Evolutionary conservation across 1,284 basidiomycete genomes (phyloP).

Genomic region (Heterobasidion irregulare): DNA sequence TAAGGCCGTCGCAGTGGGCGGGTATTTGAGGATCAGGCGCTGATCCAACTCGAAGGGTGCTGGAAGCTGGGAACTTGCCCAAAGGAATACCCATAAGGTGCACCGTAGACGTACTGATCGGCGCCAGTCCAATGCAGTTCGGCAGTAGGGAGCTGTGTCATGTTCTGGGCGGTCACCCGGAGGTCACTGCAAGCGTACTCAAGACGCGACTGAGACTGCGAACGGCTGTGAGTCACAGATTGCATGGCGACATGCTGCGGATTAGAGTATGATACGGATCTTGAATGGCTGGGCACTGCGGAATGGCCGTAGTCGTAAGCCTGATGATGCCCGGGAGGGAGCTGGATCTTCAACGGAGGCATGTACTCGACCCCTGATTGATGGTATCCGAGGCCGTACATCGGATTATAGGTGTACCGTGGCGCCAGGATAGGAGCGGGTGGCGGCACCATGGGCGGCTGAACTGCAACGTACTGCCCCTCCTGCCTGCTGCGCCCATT

Average conservation of each 20-base stretch:
- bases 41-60: slow-evolving; percentile 44
- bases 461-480: slow-evolving; percentile 60
- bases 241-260: slow-evolving; percentile 37
- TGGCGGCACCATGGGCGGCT: slow-evolving; percentile 31
- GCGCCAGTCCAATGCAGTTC: slow-evolving; percentile 32
- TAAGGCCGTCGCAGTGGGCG: neutral
- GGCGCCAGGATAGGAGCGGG: slow-evolving; percentile 11
- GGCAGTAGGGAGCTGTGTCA: slow-evolving; percentile 25
- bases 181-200: slow-evolving; percentile 42
- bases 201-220: slow-evolving; percentile 51
- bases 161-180: slow-evolving; percentile 33
- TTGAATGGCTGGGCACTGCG: slow-evolving; percentile 34
- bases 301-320: slow-evolving; percentile 38
- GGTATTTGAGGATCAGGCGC: slow-evolving; percentile 26
- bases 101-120: slow-evolving; percentile 31
- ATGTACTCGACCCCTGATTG: slow-evolving; percentile 12
- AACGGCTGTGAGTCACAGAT: slow-evolving; percentile 42
- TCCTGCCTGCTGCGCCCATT: slow-evolving; percentile 34
- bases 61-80: slow-evolving; percentile 28
- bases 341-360: slow-evolving; percentile 24
- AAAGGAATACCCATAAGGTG: slow-evolving; percentile 25
- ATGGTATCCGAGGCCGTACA: slow-evolving; percentile 16
- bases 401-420: slow-evolving; percentile 16
- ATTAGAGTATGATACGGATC: slow-evolving; percentile 49
- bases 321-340: slow-evolving; percentile 21